phyloP scores from a whole-genome alignment of 225 moss, liverwort and hornwort genomes.

The Ulota crispa region DNA sequence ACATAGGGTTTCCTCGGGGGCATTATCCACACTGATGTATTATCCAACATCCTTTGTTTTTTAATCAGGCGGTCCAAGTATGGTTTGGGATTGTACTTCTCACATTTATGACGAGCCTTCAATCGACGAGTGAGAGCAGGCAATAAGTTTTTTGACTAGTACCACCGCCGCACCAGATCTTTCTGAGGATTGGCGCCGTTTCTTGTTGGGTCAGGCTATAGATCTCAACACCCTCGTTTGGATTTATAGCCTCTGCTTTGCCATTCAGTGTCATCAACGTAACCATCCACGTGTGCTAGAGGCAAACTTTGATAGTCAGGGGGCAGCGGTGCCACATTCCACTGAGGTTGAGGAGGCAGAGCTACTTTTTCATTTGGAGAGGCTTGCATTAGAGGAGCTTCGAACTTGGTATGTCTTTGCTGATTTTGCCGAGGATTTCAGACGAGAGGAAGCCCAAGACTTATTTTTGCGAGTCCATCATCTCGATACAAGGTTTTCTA shows the following conservation, averaged over 20 bases:
- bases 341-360: background rate
- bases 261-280: background rate
- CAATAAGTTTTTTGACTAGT: too few species aligned
- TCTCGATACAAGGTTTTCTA: background rate
- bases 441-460: background rate
- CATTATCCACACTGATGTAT: too few species aligned
- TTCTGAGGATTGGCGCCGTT: background rate
- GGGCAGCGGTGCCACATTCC: background rate
- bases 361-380: background rate
- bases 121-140: accelerated
- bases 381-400: background rate
- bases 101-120: too few species aligned
- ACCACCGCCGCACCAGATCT: background rate
- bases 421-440: background rate
- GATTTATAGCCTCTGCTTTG: background rate
- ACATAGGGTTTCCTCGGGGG: too few species aligned
- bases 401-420: background rate
- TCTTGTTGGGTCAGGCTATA: background rate
- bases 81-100: too few species aligned
- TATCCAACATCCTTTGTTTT: too few species aligned
- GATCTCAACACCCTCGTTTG: background rate
- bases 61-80: too few species aligned
- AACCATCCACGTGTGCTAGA: background rate
- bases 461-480: background rate
- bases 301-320: background rate